Evolutionary conservation across 208 protist species (phyloP).

Genomic region (Wallacemonas sp.): DNA sequence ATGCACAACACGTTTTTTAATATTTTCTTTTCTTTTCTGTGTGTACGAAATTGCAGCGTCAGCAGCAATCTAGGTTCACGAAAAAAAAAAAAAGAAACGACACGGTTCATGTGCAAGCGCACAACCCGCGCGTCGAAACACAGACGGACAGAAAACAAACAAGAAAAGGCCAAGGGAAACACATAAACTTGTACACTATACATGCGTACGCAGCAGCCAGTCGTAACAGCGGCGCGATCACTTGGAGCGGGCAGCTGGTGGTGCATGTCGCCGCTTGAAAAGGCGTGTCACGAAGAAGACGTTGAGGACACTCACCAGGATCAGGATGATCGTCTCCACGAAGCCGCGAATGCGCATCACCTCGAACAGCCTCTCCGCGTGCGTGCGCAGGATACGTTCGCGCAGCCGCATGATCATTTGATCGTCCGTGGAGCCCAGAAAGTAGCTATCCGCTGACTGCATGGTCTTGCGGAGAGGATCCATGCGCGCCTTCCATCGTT

Average conservation of each 20-base stretch:
- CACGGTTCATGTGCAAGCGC: too few relatives aligned
- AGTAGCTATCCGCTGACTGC: conserved; percentile 60
- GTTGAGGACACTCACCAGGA: conserved; percentile 60
- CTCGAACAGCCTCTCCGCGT: conserved; percentile 58
- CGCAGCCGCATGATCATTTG: conserved; percentile 75
- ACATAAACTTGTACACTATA: too few relatives aligned
- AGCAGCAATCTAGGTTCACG: too few relatives aligned
- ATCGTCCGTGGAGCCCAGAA: conserved; percentile 78
- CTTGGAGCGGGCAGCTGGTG: neutral
- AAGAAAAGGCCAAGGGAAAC: too few relatives aligned
- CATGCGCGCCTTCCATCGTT: conserved; percentile 75
- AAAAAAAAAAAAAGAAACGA: too few relatives aligned
- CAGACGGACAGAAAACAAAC: too few relatives aligned
- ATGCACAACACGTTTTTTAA: too few relatives aligned
- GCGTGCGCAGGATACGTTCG: conserved; percentile 58
- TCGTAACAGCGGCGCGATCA: too few relatives aligned
- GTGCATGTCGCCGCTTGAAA: conserved; percentile 13
- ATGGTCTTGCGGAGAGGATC: conserved; percentile 75
- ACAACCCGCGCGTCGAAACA: too few relatives aligned
- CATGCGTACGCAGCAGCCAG: too few relatives aligned
- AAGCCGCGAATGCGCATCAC: conserved; percentile 53
- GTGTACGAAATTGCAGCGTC: too few relatives aligned
- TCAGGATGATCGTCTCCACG: conserved; percentile 59
- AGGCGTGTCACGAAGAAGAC: conserved; percentile 49
- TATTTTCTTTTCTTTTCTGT: too few relatives aligned